These are phyloP conservation scores for Diaporthe velutina DNA, from an alignment of 2,329 filamentous ascomycete species.

Conservation along the genomic window DNA sequence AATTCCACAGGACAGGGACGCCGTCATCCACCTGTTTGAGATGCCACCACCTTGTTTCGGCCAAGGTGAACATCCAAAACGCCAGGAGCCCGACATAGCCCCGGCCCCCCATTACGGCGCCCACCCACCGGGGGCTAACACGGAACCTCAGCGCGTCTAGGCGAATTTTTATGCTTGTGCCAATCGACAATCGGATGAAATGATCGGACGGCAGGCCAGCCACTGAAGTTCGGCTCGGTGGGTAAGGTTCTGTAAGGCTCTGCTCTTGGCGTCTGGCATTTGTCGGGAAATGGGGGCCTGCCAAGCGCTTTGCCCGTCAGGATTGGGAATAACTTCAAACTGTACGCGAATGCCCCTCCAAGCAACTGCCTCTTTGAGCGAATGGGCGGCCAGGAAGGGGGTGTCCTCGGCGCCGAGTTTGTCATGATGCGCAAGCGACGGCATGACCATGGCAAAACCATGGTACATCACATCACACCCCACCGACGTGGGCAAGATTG, in stretches of 20 bases:
- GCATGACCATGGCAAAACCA: slow-evolving; percentile 25
- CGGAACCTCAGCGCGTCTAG: neutral
- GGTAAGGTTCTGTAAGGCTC: slow-evolving; percentile 17
- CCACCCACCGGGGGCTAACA: slow-evolving; percentile 7
- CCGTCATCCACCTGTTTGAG: slow-evolving; percentile 29
- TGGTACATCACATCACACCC: slow-evolving; percentile 24
- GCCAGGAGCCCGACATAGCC: slow-evolving; percentile 22
- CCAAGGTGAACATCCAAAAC: slow-evolving; percentile 29
- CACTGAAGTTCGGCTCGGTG: slow-evolving; percentile 28
- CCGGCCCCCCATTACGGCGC: slow-evolving; percentile 3
- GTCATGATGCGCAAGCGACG: slow-evolving; percentile 27
- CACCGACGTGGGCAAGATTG: slow-evolving; percentile 5
- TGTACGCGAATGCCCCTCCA: slow-evolving; percentile 23
- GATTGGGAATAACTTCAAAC: slow-evolving; percentile 29
- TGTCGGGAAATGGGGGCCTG: slow-evolving; percentile 28
- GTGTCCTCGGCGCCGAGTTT: slow-evolving; percentile 13
- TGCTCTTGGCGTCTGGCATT: slow-evolving; percentile 24
- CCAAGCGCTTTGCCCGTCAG: slow-evolving; percentile 21
- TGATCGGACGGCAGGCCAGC: slow-evolving; percentile 26
- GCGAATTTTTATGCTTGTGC: slow-evolving; percentile 22
- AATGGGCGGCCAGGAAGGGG: slow-evolving; percentile 14
- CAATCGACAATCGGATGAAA: slow-evolving; percentile 14
- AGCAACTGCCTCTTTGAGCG: slow-evolving; percentile 9
- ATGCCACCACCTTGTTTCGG: slow-evolving; percentile 32
- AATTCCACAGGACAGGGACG: slow-evolving; percentile 6